These are phyloP conservation scores for Larix kaempferi DNA, from an alignment of 75 land plant species.

Conservation along the genomic window DNA sequence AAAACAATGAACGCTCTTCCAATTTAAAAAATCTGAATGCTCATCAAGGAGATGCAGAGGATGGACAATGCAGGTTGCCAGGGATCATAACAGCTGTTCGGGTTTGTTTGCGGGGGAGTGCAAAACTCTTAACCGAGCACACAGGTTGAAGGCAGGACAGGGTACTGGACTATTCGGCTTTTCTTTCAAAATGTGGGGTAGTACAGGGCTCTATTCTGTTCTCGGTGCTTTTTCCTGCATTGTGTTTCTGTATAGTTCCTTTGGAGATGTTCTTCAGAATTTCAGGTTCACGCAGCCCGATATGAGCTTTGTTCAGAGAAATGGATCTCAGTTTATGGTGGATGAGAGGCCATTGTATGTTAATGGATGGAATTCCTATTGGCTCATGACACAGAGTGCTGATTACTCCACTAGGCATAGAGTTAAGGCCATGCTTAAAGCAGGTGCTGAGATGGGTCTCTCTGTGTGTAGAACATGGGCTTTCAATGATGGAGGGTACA, in stretches of 20 bases:
- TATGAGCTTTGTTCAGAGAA: conserved; percentile 59
- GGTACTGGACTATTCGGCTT: not conserved
- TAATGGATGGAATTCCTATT: conserved; percentile 96
- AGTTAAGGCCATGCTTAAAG: conserved; percentile 42
- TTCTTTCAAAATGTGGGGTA: conserved; percentile 14
- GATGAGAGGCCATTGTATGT: conserved; percentile 67
- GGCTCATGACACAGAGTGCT: conserved; percentile 70
- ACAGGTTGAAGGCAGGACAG: conserved; percentile 1
- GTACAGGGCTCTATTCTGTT: conserved; percentile 30
- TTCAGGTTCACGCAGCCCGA: conserved; percentile 11
- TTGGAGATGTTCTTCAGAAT: conserved; percentile 23
- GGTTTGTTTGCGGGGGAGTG: not conserved
- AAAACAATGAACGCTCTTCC: not conserved
- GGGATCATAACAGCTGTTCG: not conserved
- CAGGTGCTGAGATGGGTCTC: conserved; percentile 72
- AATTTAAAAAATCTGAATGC: not conserved
- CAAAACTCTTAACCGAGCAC: not conserved
- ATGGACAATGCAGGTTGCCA: conserved; percentile 9
- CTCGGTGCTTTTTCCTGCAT: conserved; percentile 31
- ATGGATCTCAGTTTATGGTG: conserved; percentile 68
- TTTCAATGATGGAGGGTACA: conserved; percentile 75
- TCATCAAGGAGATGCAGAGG: not conserved
- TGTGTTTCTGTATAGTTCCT: conserved; percentile 29
- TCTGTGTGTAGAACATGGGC: conserved; percentile 95
- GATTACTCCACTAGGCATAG: conserved; percentile 45